Conservation (phyloP, 345 rosid species). For the Diplotaxis tenuifolia region DNA sequence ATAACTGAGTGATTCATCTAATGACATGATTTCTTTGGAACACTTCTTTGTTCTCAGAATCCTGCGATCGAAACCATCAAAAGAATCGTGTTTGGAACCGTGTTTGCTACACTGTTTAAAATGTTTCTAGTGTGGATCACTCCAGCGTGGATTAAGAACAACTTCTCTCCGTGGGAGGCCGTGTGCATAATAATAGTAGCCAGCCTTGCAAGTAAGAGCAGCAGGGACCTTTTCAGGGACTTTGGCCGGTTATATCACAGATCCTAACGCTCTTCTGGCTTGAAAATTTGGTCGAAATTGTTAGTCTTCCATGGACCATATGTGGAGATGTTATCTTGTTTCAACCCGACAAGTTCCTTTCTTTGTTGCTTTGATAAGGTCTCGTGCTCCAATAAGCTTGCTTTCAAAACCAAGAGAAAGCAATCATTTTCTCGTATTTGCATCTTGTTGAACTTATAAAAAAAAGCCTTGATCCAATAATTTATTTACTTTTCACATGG, state of each 20-base stretch:
- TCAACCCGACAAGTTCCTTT: constrained; percentile 15
- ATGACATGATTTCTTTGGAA: neutral
- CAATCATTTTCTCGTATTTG: constrained; percentile 13
- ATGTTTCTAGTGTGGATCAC: constrained; percentile 54
- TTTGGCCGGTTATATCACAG: constrained; percentile 37
- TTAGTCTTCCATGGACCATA: constrained; percentile 1
- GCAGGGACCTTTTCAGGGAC: constrained; percentile 56
- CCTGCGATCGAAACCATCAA: constrained; percentile 70
- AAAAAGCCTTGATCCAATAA: too few relatives aligned
- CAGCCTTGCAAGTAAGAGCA: constrained; percentile 87
- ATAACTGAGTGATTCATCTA: neutral
- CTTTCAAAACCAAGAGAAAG: constrained; percentile 23
- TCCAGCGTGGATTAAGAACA: constrained; percentile 62
- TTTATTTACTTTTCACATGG: too few relatives aligned
- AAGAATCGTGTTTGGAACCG: constrained; percentile 62
- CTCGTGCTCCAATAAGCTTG: constrained; percentile 16
- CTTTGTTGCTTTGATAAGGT: constrained; percentile 17
- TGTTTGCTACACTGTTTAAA: constrained; percentile 50
- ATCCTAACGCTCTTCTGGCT: constrained; percentile 12
- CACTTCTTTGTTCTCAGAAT: constrained; percentile 54
- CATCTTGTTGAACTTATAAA: constrained; percentile 5
- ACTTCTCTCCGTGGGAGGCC: constrained; percentile 59
- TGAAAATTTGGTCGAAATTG: constrained; percentile 18
- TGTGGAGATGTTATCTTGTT: constrained; percentile 19
- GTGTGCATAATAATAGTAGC: constrained; percentile 80